Evolutionary conservation across 352 stramenopile genomes (phyloP), one percentile per base, ranked within the genome.

Genomic region (Phytophthora agathidicida): DNA sequence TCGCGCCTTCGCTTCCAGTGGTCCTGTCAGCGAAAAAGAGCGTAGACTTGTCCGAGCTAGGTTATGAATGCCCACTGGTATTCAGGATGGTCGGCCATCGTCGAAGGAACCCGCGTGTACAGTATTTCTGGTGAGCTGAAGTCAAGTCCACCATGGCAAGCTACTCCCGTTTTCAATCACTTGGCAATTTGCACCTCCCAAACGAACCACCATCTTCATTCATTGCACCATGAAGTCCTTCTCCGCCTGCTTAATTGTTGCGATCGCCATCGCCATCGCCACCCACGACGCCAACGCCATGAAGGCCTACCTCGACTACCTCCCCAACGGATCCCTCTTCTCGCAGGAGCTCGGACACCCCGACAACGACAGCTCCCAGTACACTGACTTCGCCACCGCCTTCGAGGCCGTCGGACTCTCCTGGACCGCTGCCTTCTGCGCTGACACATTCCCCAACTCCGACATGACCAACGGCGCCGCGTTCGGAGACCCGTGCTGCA

Each of bases 251-350:
- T 55, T 44, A n/a, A 31, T 17, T 33, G 28, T 42, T 16, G 37
- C 52, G 2, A 17, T 68, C 16, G 36, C 28, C 24, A 7, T 52
- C 4, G 43, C 37, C 10, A 11, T 19, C 35, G 28, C 41, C 13
- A 9, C 16, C 11, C 46, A 55, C n/a, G 10, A 42, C 8, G 38
- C 38, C 9, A 16, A 23, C 10, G 46, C 45, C 23, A 49, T 47
- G 22, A 16, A 49, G 28, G 22, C 45, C 14, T 71, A 60, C 41
- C 49, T 66, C 20, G 16, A 44, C 26, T 51, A 67, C 7, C 60
- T 80, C 51, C 68, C 72, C 23, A 81, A 81, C 65, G 68, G 65
- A 9, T 54, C 47, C 1, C 32, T 30, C 28, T 73, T 76, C 60
- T 48, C 61, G 13, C 69, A 76, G 53, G 50, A 55, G 23, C 58